Base-by-base conservation (phyloP, 2,329 filamentous ascomycete species). In the Alternaria postmessia region DNA sequence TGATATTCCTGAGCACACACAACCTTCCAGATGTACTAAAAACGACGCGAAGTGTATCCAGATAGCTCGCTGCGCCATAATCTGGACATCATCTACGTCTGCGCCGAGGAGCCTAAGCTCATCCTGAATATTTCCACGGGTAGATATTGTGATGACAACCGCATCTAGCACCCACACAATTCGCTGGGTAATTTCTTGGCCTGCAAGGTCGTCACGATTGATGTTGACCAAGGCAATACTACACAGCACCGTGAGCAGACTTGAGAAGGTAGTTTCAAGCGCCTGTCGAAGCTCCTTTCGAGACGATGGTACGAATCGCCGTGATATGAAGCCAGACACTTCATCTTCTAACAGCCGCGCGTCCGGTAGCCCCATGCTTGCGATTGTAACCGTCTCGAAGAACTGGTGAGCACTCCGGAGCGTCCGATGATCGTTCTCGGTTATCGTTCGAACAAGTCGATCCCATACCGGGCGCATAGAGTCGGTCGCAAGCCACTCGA, bases 401-500 rank as follows among this genome's bases (percentile, higher is more conserved):
- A 79, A 73, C 11, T 61, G 68, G 22, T 68, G 64, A n/a, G 73
- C 71, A 32, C 70, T 69, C 26, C 57, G 62, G 24, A 71, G 54
- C 3, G 69, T 71, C 14, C 70, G 70, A 39, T 62, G 51, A 26
- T 78, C 66, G 4, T 67, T 63, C n/a, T 75, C 68, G 1, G 73
- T 71, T n/a, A 78, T 57, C 7, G 69, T 68, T 38, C 71, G 71
- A 11, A 79, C 70, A 4, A 79, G 53, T 38, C 70, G 70, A 32
- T 71, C 75, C 74, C 75, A 80, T 5, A 79, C 43, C 4, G 70
- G 68, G 14, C 70, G 75, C 73, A 80, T 76, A 16, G 62, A 65
- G 34, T 70, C 65, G 3, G 78, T 79, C 3, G 78, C 77, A 16
- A 79, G 61, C 78, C 78, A 80, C 53, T 79, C 77, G 9, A 79